phyloP scores from a whole-genome alignment of 208 protist genomes.

The Wallacemonas collosoma region DNA sequence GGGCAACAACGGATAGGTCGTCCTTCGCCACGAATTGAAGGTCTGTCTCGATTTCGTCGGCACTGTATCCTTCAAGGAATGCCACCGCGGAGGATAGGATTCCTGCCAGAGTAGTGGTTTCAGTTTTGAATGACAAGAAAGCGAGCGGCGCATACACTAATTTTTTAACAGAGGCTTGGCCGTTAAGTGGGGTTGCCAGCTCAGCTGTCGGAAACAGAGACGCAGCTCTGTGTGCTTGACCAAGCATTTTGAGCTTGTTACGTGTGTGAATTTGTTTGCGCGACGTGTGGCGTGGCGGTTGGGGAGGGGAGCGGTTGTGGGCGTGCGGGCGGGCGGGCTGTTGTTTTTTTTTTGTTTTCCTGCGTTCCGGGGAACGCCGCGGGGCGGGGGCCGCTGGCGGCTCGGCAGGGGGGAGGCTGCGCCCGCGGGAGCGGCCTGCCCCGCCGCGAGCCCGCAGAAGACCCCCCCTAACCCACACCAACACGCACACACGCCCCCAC shows the following conservation, averaged over 20 bases:
- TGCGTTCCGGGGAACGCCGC: no score
- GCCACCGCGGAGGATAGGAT: constrained; percentile 50
- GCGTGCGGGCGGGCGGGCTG: no score
- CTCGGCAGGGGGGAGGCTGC: no score
- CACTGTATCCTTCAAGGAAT: constrained; percentile 55
- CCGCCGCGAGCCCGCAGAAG: not conserved
- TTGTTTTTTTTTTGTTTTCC: no score
- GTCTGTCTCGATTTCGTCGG: constrained; percentile 39
- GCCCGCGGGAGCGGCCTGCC: not conserved
- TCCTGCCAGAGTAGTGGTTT: constrained; percentile 19
- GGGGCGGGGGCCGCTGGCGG: no score
- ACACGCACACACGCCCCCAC: not conserved
- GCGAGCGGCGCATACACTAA: constrained; percentile 47
- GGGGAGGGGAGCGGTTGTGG: no score
- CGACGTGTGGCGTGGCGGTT: no score
- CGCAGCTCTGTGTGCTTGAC: not conserved
- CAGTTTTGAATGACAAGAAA: constrained; percentile 34
- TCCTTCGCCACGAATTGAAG: constrained; percentile 17
- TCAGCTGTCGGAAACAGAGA: not conserved
- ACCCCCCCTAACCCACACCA: not conserved
- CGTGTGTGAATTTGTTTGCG: no score
- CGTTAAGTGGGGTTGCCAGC: not conserved
- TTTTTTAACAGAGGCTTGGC: constrained; percentile 36
- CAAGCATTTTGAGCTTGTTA: not conserved
- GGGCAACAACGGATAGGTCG: constrained; percentile 20